These are phyloP conservation scores for Penicillium aurantiogriseum DNA, from an alignment of 2,329 filamentous ascomycete genomes.

Conservation along the genomic window DNA sequence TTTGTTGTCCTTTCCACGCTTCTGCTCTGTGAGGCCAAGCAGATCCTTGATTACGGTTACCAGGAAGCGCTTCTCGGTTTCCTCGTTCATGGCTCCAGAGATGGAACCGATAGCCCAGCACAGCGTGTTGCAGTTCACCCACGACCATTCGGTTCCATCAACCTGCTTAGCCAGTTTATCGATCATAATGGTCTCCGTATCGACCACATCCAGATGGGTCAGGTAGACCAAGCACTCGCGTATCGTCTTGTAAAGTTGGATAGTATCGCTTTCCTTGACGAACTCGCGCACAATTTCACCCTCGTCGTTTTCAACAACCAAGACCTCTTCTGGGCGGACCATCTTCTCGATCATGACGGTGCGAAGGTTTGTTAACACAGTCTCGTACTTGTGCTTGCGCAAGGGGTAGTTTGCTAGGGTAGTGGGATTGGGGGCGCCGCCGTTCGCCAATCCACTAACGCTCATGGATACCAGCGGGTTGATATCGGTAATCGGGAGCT, in stretches of 20 bases:
- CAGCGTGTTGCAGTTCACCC: slow-evolving; percentile 98
- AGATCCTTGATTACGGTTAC: slow-evolving; percentile 99
- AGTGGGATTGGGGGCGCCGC: slow-evolving; percentile 79
- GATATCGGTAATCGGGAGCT: slow-evolving; percentile 86
- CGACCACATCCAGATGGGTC: slow-evolving; percentile 93
- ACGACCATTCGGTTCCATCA: slow-evolving; percentile 95
- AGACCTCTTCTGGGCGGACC: slow-evolving; percentile 94
- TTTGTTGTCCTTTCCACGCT: slow-evolving; percentile 99
- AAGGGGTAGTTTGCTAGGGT: slow-evolving; percentile 88
- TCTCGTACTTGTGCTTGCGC: slow-evolving; percentile 96
- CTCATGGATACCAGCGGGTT: slow-evolving; percentile 85
- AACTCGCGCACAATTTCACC: slow-evolving; percentile 98
- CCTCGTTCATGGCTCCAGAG: slow-evolving; percentile 98
- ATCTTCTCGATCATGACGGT: slow-evolving; percentile 99
- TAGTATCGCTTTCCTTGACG: slow-evolving; percentile 98
- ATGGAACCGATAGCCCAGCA: slow-evolving; percentile 99
- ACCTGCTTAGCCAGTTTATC: slow-evolving; percentile 96
- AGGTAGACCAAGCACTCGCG: slow-evolving; percentile 95
- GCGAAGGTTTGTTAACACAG: slow-evolving; percentile 88
- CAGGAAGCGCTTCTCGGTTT: slow-evolving; percentile 96
- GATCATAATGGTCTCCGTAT: slow-evolving; percentile 98
- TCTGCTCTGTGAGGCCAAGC: slow-evolving; percentile 96
- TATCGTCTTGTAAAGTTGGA: slow-evolving; percentile 98
- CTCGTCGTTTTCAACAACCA: slow-evolving; percentile 99
- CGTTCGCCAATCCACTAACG: slow-evolving; percentile 66